These are phyloP conservation scores for Tylopilus felleus DNA, from an alignment of 768 basidiomycete species.

Conservation along the genomic window DNA sequence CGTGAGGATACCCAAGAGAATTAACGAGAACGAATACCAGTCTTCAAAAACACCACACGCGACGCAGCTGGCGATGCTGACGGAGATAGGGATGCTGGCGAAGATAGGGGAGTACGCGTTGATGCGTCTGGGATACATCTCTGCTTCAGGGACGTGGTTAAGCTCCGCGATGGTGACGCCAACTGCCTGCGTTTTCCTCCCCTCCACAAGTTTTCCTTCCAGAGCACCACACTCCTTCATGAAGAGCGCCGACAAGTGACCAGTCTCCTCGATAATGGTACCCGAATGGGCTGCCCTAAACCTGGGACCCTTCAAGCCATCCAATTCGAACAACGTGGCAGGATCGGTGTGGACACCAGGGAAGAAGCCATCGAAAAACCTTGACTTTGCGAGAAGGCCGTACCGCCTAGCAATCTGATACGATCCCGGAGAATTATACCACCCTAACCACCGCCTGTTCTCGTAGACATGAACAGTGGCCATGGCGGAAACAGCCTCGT, in stretches of 20 bases:
- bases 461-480: neutral
- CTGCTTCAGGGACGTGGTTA: neutral
- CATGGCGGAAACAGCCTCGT: neutral
- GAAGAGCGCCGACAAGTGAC: neutral
- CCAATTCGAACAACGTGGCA: neutral
- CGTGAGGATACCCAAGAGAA: neutral
- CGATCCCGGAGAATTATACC: neutral
- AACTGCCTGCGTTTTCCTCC: neutral
- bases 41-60: neutral
- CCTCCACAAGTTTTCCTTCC: neutral
- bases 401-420: neutral
- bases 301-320: neutral
- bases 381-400: neutral
- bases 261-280: neutral
- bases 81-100: neutral
- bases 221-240: neutral
- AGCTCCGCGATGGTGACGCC: neutral
- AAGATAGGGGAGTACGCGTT: neutral
- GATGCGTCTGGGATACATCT: neutral
- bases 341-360: neutral
- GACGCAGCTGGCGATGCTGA: neutral
- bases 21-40: neutral
- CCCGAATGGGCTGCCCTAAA: neutral
- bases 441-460: neutral
- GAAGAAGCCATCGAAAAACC: neutral